Evolutionary conservation across 75 land plant species (phyloP).

Genomic region (Ceratopteris richardii): DNA sequence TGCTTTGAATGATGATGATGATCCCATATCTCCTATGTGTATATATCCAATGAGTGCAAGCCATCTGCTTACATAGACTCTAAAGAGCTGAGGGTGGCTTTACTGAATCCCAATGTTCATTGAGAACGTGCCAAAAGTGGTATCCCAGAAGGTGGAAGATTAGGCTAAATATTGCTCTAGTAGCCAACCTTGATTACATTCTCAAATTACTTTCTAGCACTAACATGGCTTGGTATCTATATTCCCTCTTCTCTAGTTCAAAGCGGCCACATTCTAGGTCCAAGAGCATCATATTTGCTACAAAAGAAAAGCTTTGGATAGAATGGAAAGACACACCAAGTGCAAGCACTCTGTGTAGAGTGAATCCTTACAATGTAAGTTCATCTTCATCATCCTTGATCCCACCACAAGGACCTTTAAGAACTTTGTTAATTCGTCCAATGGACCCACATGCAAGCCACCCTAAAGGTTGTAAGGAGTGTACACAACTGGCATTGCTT

Average conservation of each 20-base stretch:
- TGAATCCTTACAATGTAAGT: slow-evolving; percentile 10
- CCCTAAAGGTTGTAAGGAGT: slow-evolving; percentile 29
- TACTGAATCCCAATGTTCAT: too few species aligned
- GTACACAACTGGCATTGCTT: slow-evolving; percentile 36
- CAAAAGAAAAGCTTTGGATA: slow-evolving; percentile 32
- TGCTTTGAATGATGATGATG: too few species aligned
- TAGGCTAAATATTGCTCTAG: too few species aligned
- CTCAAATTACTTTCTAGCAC: too few species aligned
- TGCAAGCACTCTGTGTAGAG: slow-evolving; percentile 32
- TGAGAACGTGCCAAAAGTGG: slow-evolving; percentile 1
- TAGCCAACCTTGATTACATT: too few species aligned
- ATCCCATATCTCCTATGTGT: too few species aligned
- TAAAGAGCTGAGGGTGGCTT: too few species aligned
- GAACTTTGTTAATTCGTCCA: slow-evolving; percentile 21
- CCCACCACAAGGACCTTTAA: slow-evolving; percentile 15
- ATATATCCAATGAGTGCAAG: too few species aligned
- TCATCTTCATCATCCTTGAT: neutral
- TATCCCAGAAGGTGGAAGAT: too few species aligned
- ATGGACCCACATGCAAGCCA: slow-evolving; percentile 26
- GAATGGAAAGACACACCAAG: slow-evolving; percentile 30
- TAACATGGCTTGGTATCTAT: slow-evolving; percentile 30
- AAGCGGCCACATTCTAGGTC: slow-evolving; percentile 16
- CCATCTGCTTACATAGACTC: too few species aligned
- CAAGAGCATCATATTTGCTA: slow-evolving; percentile 32
- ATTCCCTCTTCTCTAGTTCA: slow-evolving; percentile 22